Evolutionary conservation across 345 rosid species (phyloP), one percentile per base, ranked within the genome.

Genomic region (Pistacia integerrima): DNA sequence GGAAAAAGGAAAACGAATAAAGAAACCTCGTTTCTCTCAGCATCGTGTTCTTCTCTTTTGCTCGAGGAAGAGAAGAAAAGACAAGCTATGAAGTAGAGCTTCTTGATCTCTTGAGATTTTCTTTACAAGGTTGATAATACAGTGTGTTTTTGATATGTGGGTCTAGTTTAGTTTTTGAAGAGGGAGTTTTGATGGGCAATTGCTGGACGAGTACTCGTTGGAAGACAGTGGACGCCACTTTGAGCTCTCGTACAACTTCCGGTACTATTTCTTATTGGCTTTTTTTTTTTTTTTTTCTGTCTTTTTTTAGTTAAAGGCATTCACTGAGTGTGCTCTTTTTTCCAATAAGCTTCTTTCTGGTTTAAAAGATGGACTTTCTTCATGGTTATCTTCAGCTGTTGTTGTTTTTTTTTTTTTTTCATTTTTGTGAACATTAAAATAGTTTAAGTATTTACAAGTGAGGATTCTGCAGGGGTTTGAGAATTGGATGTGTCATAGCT

Each of bases 151-250:
- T 17, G 5, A n/a, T 57, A 3, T 17, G n/a, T 17, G 41, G 28
- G 28, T 20, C 18, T 54, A 36, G 36, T 12, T 55, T 70, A 17
- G 74, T 55, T 70, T 30, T 70, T 20, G 54, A 14, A 16, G 25
- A 10, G 65, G 18, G 44, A 35, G 5, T 48, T 69, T 30, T 49
- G 41, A 76, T 76, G 85, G 82, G 85, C 52, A 76, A 82, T 82
- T 82, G 85, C 66, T 76, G 10, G 35, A 70, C 75, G 18, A 18
- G 57, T 12, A 36, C 62, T 44, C 65, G 57, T 66, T 22, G n/a
- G 52, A 69, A 69, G 52, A 73, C 64, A 64, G 74, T 55, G 17
- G 75, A 51, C 64, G 77, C 25, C 51, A 33, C 57, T 38, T 59
- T 66, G 33, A 59, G 74, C 18, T 76, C 85, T 28, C 67, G 25